Conservation (phyloP, 31 red algal species). For the Porphyra umbilicalis region DNA sequence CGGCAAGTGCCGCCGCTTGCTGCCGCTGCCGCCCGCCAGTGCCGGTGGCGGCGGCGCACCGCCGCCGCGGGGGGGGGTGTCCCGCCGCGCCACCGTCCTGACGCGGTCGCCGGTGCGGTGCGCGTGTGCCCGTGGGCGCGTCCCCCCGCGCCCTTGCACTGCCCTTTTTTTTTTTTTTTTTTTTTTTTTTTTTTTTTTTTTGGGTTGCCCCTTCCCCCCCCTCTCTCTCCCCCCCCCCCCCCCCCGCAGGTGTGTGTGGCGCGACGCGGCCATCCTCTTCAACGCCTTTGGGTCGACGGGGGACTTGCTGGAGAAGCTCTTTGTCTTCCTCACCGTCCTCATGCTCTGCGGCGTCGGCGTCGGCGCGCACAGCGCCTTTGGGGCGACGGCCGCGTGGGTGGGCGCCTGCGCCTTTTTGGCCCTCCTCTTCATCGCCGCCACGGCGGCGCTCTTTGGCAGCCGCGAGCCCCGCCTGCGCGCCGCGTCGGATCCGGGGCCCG, state of each 20-base stretch:
- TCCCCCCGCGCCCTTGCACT: not conserved
- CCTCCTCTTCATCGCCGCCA: not conserved
- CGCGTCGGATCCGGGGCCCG: not conserved
- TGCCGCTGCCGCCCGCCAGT: too few species aligned
- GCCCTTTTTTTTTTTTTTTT: not conserved
- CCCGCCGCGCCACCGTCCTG: too few species aligned
- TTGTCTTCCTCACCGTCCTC: not conserved
- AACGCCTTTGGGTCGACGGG: not conserved
- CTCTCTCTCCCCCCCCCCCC: not conserved
- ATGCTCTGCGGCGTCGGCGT: not conserved
- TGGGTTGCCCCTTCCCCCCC: not conserved
- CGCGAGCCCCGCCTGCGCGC: not conserved
- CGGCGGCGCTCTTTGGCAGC: not conserved
- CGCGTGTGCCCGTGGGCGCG: too few species aligned
- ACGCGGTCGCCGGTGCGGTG: too few species aligned
- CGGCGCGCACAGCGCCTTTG: not conserved
- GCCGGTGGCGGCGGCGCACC: too few species aligned
- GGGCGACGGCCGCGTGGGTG: not conserved
- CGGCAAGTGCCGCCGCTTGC: too few species aligned
- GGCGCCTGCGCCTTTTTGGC: not conserved
- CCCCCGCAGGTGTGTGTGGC: not conserved
- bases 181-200: not conserved
- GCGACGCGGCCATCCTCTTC: not conserved
- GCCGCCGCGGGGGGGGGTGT: too few species aligned
- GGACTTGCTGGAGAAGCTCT: not conserved